Percentiles rank a stretch among this genome's conserved stretches.
Evolutionary conservation across 192 early-diverging fungal genomes (phyloP).

Genomic region (Gaertneriomyces semiglobifer): DNA sequence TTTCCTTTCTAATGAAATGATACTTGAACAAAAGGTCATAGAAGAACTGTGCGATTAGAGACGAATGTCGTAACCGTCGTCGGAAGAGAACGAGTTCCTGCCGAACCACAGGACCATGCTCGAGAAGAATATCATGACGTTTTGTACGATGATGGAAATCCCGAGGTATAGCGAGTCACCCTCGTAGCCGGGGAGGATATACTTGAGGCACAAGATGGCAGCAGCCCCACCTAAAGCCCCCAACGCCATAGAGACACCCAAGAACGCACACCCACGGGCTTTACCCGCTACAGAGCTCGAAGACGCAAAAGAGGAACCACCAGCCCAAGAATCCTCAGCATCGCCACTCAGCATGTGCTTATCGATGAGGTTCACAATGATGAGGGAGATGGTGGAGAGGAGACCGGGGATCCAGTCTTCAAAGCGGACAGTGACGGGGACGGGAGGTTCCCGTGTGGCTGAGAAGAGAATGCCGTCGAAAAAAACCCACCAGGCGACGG

Average conservation of each 20-base stretch:
- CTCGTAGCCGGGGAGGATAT: constrained; percentile 37
- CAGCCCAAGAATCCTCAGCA: constrained; percentile 31
- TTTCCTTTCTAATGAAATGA: no score
- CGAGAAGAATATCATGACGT: constrained; percentile 49
- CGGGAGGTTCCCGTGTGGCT: constrained; percentile 17
- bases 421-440: constrained; percentile 33
- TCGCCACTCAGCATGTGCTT: constrained; percentile 40
- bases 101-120: constrained; percentile 54
- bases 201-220: constrained; percentile 43
- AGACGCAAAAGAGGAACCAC: not conserved
- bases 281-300: constrained; percentile 39
- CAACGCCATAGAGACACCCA: constrained; percentile 50
- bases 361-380: constrained; percentile 54
- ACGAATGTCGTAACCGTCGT: no score
- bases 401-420: constrained; percentile 56
- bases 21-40: no score
- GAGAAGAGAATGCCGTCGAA: constrained; percentile 45
- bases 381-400: constrained; percentile 46
- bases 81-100: constrained; percentile 21
- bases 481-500: constrained; percentile 52
- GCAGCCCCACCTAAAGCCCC: constrained; percentile 46
- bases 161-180: constrained; percentile 50
- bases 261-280: constrained; percentile 49
- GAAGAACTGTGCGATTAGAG: no score
- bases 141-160: constrained; percentile 40